Base-by-base conservation (phyloP, 768 basidiomycete genomes). In the Lactarius deliciosus region DNA sequence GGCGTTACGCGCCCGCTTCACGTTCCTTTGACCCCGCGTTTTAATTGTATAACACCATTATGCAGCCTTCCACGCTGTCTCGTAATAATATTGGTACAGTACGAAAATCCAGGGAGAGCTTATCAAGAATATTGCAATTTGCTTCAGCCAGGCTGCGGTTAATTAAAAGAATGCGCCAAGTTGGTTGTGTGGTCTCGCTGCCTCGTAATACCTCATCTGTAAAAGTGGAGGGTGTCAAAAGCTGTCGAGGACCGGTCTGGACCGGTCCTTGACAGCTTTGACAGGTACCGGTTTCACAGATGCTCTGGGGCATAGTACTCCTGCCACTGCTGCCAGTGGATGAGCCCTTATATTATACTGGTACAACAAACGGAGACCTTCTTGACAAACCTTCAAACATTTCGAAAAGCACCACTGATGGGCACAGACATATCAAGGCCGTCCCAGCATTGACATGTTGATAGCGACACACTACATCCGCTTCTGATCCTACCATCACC, bases 21-120 rank as follows among this genome's bases (percentile, higher is more conserved):
- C 36, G 11, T 38, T 34, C 32, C 32, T 34, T 36, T 36, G 36
- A 36, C 36, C 2, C 36, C 36, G 36, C 36, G 36, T 36, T 36
- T n/a, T n/a, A n/a, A n/a, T n/a, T n/a, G n/a, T 36, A 36, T 36
- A 30, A 30, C 30, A 36, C 9, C 36, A 38, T 11, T 18, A 41
- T 16, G 7, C 18, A 41, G 16, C 40, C 16, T 18, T 18, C 41
- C 20, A 20, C 13, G 15, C 41, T 7, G 41, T 43, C 18, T 2
- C 18, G 18, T 8, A 6, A 18, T 9, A 18, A 41, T 16, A 18
- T 8, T 34, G 34, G 6, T 20, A 43, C 43, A 9, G 6, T 20
- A 43, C 43, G 7, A 43, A 85, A 83, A 69, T 91, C 89, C 45
- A 92, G 83, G 1, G 85, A 83, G 3, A 89, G 89, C 73, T 85